Evolutionary conservation across 352 stramenopile genomes (phyloP).

Genomic region (Phytophthora uliginosa): DNA sequence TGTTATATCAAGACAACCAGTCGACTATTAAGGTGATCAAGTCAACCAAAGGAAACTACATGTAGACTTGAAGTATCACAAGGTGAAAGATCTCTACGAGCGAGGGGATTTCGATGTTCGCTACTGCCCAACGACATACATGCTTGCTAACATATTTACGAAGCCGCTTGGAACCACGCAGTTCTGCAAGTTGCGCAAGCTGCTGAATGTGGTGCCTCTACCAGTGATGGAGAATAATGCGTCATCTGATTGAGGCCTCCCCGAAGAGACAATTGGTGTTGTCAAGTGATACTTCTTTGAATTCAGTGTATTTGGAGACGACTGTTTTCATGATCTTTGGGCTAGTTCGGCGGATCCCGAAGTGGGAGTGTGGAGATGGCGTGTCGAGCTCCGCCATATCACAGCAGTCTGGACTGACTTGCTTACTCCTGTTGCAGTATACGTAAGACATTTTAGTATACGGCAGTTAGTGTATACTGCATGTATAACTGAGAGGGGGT

Average conservation of each 20-base stretch:
- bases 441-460: no score
- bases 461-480: no score
- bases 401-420: no score
- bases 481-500: no score
- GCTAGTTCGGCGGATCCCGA: no score
- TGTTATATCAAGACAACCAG: slow-evolving; percentile 21
- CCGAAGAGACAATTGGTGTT: no score
- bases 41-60: slow-evolving; percentile 3
- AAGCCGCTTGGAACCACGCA: slow-evolving; percentile 9
- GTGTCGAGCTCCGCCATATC: no score
- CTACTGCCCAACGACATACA: slow-evolving; percentile 18
- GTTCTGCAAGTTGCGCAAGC: slow-evolving; percentile 8
- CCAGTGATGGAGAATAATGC: background rate
- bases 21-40: slow-evolving; percentile 19
- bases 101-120: slow-evolving; percentile 10
- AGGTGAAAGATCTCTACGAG: slow-evolving; percentile 9
- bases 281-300: no score
- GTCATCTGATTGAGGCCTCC: no score
- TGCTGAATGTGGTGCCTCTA: slow-evolving; percentile 10
- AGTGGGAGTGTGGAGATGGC: no score
- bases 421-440: no score
- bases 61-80: no score
- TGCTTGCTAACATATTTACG: slow-evolving; percentile 20
- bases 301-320: slow-evolving; percentile 88
- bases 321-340: slow-evolving; percentile 77